These are phyloP conservation scores for Gossypium lobatum DNA, from an alignment of 441 rosid species.

Conservation along the genomic window DNA sequence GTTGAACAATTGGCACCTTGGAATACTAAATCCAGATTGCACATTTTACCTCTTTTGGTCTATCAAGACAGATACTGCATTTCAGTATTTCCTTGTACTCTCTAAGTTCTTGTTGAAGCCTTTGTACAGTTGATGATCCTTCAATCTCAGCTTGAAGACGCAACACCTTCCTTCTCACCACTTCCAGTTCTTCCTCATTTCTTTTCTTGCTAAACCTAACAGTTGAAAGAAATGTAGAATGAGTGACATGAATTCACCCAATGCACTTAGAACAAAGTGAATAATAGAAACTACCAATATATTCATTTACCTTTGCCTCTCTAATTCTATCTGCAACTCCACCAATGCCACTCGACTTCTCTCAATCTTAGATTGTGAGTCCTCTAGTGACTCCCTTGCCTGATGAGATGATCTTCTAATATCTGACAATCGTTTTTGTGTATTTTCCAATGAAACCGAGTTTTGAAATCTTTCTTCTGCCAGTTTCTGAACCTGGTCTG, in stretches of 20 bases:
- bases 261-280: neutral
- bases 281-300: neutral
- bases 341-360: slow-evolving; percentile 43
- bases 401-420: slow-evolving; percentile 53
- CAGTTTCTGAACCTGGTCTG: slow-evolving; percentile 70
- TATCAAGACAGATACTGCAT: slow-evolving; percentile 82
- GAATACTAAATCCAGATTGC: neutral
- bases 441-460: slow-evolving; percentile 44
- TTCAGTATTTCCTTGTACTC: slow-evolving; percentile 89
- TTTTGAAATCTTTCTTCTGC: slow-evolving; percentile 63
- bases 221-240: slow-evolving; percentile 12
- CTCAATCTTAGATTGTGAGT: slow-evolving; percentile 56
- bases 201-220: slow-evolving; percentile 76
- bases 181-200: slow-evolving; percentile 71
- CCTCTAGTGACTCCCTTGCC: slow-evolving; percentile 61
- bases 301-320: slow-evolving; percentile 63
- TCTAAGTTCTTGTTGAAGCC: slow-evolving; percentile 71
- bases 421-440: slow-evolving; percentile 62
- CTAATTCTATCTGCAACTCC: slow-evolving; percentile 59
- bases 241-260: neutral
- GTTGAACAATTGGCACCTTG: slow-evolving; percentile 2
- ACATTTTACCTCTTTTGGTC: slow-evolving; percentile 80
- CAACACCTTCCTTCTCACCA: slow-evolving; percentile 55
- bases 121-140: slow-evolving; percentile 66
- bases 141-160: slow-evolving; percentile 54